Conservation (phyloP, 306 rosid species). For the Cucumis cinereus region DNA sequence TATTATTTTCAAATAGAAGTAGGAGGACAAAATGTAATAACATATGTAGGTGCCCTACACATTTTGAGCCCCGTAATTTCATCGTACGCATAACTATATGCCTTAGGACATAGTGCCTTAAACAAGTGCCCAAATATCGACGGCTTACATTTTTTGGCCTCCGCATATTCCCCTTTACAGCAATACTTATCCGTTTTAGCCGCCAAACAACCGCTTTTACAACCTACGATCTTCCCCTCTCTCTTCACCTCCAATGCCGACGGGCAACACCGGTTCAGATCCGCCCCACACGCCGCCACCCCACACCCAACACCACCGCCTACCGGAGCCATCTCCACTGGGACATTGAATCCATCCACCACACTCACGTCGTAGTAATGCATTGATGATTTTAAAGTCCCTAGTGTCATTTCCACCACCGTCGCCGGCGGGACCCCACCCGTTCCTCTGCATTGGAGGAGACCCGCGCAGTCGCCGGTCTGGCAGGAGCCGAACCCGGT, state of each 20-base stretch:
- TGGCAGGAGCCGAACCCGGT: constrained; percentile 42
- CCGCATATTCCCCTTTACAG: constrained; percentile 46
- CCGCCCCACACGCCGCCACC: constrained; percentile 39
- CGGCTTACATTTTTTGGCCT: constrained; percentile 38
- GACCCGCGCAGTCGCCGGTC: constrained; percentile 58
- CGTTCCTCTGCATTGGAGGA: constrained; percentile 36
- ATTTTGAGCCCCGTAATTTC: constrained; percentile 40
- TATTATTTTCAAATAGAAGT: constrained; percentile 1
- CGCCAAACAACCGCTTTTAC: constrained; percentile 74
- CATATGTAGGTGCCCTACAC: constrained; percentile 42
- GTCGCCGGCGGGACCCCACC: constrained; percentile 68
- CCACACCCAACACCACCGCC: constrained; percentile 30
- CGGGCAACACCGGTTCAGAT: constrained; percentile 49
- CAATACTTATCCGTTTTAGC: constrained; percentile 41
- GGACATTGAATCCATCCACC: constrained; percentile 57
- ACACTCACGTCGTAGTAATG: constrained; percentile 70
- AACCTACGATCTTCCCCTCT: constrained; percentile 49
- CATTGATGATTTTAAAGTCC: constrained; percentile 30
- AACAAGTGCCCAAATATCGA: constrained; percentile 34
- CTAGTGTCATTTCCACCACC: constrained; percentile 47
- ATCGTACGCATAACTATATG: constrained; percentile 62
- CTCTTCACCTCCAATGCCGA: constrained; percentile 28
- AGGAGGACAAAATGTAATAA: constrained; percentile 53
- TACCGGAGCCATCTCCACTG: constrained; percentile 33
- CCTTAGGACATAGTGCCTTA: constrained; percentile 24